Percentiles rank a stretch among this genome's conserved stretches.
phyloP scores from a whole-genome alignment of 257 asterid genomes.

The Solanum sitiens region DNA sequence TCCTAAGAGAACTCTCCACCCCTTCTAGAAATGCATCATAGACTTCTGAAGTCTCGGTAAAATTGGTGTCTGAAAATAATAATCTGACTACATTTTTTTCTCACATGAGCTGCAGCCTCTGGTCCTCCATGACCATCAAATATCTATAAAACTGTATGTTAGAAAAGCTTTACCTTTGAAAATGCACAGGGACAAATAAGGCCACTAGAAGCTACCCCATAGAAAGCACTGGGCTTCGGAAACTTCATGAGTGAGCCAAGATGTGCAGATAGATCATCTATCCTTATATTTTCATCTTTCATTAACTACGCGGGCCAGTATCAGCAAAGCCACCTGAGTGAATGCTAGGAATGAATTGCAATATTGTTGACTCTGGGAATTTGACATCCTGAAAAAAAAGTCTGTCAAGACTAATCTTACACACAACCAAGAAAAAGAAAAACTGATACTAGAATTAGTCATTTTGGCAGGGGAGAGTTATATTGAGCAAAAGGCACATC shows the following conservation, averaged over 20 bases:
- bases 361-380: slow-evolving; percentile 22
- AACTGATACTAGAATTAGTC: neutral
- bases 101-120: slow-evolving; percentile 75
- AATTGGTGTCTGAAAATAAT: slow-evolving; percentile 48
- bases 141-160: slow-evolving; percentile 15
- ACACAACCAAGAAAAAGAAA: too few relatives aligned
- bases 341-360: slow-evolving; percentile 39
- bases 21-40: slow-evolving; percentile 29
- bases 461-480: neutral
- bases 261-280: slow-evolving; percentile 55
- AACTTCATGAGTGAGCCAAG: slow-evolving; percentile 45
- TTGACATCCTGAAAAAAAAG: slow-evolving; percentile 30
- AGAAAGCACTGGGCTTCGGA: slow-evolving; percentile 65
- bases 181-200: neutral
- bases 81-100: slow-evolving; percentile 40
- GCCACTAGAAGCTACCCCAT: slow-evolving; percentile 36
- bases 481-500: neutral
- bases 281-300: slow-evolving; percentile 81
- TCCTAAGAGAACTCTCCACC: slow-evolving; percentile 24
- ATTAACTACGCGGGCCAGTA: slow-evolving; percentile 67
- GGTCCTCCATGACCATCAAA: slow-evolving; percentile 94
- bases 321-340: slow-evolving; percentile 73
- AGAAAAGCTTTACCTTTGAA: neutral
- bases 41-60: slow-evolving; percentile 35
- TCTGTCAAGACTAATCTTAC: neutral